Evolutionary conservation across 75 land plant genomes (phyloP), one percentile per base, ranked within the genome.

Genomic region (Picea glauca): DNA sequence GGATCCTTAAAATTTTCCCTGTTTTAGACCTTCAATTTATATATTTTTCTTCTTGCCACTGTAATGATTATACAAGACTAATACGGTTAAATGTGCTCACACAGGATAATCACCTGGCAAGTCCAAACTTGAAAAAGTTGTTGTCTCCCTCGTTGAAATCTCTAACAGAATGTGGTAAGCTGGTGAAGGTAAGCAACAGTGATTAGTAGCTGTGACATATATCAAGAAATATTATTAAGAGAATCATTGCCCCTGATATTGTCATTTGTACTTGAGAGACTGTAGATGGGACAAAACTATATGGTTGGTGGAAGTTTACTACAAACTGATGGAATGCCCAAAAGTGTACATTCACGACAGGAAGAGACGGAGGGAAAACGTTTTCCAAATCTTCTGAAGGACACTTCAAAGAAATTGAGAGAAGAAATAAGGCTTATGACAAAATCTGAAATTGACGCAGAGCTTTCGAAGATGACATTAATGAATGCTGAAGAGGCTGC

Each of bases 401-500:
- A 63, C 14, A n/a, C 78, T n/a, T 26, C 50, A 13, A 70, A 20
- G 58, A 21, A 58, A 63, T 81, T 79, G 3, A 75, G 60, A 13
- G 86, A 84, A 82, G 83, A 90, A 2, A 21, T 82, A n/a, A 59
- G 32, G 50, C 58, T 66, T 6, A 61, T 58, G 4, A 78, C 85
- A n/a, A 86, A 83, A 78, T 13, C 81, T 30, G 78, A 88, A 78
- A 76, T 87, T 75, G 92, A 90, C 80, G 80, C 78, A 26, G 92
- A 92, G 57, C 70, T 92, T 74, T 88, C 90, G 33, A 85, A 79
- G 84, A 82, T 94, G 84, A 88, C 88, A 80, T 78, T 38, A 15
- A 92, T 90, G 94, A 90, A 88, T 80, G 85, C 93, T 20, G 82
- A 88, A 72, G 97, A 96, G 79, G 97, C 99, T 54, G 94, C 94